phyloP scores from a whole-genome alignment of 2,329 filamentous ascomycete species.

The Alternaria tenuissima region DNA sequence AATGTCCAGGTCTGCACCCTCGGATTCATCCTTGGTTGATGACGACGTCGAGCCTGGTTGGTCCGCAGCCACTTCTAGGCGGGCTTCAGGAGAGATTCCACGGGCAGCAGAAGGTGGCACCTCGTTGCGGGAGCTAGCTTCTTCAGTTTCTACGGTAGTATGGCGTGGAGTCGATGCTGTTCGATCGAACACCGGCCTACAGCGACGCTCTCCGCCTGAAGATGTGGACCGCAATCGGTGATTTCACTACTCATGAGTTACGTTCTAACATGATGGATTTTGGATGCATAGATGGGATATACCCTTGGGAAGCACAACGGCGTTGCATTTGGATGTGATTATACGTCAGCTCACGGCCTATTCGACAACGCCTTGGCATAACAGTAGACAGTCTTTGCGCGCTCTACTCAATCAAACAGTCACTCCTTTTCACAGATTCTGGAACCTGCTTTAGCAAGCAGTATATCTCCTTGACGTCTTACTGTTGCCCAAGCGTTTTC shows the following conservation, averaged over 20 bases:
- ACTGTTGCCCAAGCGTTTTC: too few relatives aligned
- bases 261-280: constrained; percentile 12
- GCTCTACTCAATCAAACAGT: constrained; percentile 8
- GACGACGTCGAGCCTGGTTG: constrained; percentile 47
- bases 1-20: constrained; percentile 26
- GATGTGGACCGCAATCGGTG: constrained; percentile 48
- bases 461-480: too few relatives aligned
- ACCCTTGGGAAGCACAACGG: constrained; percentile 22
- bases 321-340: constrained; percentile 14
- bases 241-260: constrained; percentile 10
- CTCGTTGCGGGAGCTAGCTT: constrained; percentile 43
- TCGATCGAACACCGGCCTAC: constrained; percentile 39
- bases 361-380: neutral
- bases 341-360: neutral
- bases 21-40: constrained; percentile 14
- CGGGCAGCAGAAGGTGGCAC: constrained; percentile 27
- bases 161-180: constrained; percentile 48
- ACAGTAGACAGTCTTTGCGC: neutral
- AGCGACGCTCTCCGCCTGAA: constrained; percentile 39
- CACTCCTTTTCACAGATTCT: neutral
- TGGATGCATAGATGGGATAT: constrained; percentile 28
- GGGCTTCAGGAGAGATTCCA: constrained; percentile 28
- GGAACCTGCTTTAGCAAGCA: neutral
- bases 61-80: constrained; percentile 55
- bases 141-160: constrained; percentile 46